Evolutionary conservation across 2,329 filamentous ascomycete genomes (phyloP), one percentile per base, ranked within the genome.

Genomic region (Neodidymelliopsis sp.): DNA sequence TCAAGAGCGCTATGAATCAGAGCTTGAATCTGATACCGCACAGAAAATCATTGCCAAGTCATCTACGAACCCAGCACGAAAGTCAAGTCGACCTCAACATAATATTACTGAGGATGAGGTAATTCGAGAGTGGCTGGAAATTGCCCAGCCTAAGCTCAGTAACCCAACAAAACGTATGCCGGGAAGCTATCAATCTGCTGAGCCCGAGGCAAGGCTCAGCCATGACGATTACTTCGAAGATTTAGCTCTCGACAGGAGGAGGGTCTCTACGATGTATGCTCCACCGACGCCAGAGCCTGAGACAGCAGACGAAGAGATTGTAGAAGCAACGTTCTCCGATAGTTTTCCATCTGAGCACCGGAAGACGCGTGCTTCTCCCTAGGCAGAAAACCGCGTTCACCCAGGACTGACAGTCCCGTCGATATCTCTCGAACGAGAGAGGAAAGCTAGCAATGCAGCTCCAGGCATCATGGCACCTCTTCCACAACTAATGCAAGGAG

Each of bases 101-200:
- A n/a, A n/a, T n/a, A n/a, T n/a, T n/a, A n/a, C n/a, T n/a, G n/a
- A n/a, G n/a, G n/a, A n/a, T n/a, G 40, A 44, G 16, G 54, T 58
- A 20, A 46, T 57, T 12, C 58, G 58, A 27, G 31, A 48, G 12
- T 65, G 58, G 62, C 49, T 66, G 3, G 55, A 58, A 25, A 19
- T 48, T 13, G 55, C 56, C 13, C 54, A 62, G 24, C 30, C 30
- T 35, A 47, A 62, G 27, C 34, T 63, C n/a, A n/a, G n/a, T n/a
- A n/a, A n/a, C n/a, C n/a, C n/a, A n/a, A n/a, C n/a, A n/a, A n/a
- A n/a, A n/a, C n/a, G n/a, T n/a, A n/a, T n/a, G n/a, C n/a, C n/a
- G n/a, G n/a, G n/a, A n/a, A n/a, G n/a, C n/a, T n/a, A n/a, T n/a
- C n/a, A n/a, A n/a, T n/a, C n/a, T n/a, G n/a, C n/a, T n/a, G n/a